phyloP scores from a whole-genome alignment of 495 filamentous ascomycete genomes.

The Penicillium waksmanii region DNA sequence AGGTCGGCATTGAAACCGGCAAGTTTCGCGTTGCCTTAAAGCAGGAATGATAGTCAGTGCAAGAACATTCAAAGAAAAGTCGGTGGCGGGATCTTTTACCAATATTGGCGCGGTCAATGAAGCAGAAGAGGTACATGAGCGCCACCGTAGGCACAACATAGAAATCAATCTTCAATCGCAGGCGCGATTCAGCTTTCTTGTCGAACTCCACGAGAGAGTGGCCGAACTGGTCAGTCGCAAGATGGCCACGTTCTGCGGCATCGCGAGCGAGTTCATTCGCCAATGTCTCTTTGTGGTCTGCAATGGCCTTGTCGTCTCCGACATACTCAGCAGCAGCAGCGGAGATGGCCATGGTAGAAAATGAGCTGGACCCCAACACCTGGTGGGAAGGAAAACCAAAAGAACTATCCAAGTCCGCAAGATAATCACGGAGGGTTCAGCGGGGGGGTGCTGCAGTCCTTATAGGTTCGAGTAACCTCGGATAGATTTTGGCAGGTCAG shows the following conservation, averaged over 20 bases:
- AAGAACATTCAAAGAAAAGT: neutral
- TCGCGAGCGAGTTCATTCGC: slow-evolving; percentile 39
- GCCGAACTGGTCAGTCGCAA: slow-evolving; percentile 65
- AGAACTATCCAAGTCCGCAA: too few species aligned
- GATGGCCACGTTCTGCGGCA: slow-evolving; percentile 60
- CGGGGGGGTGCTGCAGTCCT: neutral
- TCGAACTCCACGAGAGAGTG: slow-evolving; percentile 62
- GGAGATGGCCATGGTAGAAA: slow-evolving; percentile 11
- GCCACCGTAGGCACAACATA: slow-evolving; percentile 52
- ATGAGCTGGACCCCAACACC: neutral
- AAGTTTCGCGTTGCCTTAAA: slow-evolving; percentile 40
- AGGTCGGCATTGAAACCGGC: slow-evolving; percentile 51
- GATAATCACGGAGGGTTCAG: neutral
- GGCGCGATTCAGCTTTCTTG: slow-evolving; percentile 57
- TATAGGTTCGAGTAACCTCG: neutral
- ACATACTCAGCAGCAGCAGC: slow-evolving; percentile 15
- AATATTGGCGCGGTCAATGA: slow-evolving; percentile 64
- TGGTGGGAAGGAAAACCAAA: neutral
- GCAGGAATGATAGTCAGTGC: slow-evolving; percentile 18
- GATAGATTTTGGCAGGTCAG: neutral
- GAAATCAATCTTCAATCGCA: slow-evolving; percentile 51
- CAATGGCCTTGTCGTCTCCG: slow-evolving; percentile 29
- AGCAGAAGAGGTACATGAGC: slow-evolving; percentile 55
- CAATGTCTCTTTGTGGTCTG: slow-evolving; percentile 25
- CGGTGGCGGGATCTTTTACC: slow-evolving; percentile 37